Conservation (phyloP, 371 early-diverging fungal genomes). For the Mucor piriformis region DNA sequence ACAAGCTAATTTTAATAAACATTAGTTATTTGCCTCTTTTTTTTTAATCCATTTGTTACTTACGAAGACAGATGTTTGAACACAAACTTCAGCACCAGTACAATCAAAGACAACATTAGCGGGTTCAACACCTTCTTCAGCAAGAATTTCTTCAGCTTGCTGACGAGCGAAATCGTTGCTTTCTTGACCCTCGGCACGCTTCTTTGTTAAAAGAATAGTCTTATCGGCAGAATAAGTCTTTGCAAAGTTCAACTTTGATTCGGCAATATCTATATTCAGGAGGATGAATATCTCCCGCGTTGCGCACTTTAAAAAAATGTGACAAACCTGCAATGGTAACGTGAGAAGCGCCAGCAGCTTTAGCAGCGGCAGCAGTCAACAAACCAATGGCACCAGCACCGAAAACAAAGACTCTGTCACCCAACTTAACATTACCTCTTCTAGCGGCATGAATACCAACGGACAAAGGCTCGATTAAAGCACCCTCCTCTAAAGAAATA, state of each 20-base stretch:
- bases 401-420: constrained; percentile 67
- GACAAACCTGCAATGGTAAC: constrained; percentile 39
- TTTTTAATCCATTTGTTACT: constrained; percentile 11
- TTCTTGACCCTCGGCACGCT: constrained; percentile 31
- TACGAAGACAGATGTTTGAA: constrained; percentile 49
- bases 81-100: constrained; percentile 57
- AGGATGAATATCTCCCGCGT: not conserved
- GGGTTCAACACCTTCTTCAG: constrained; percentile 30
- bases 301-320: not conserved
- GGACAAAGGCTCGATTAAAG: constrained; percentile 50
- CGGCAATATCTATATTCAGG: constrained; percentile 14
- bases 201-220: constrained; percentile 34
- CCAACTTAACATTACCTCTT: constrained; percentile 63
- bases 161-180: constrained; percentile 48
- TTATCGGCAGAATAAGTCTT: constrained; percentile 52
- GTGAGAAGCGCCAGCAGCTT: constrained; percentile 55
- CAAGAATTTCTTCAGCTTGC: constrained; percentile 26
- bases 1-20: constrained; percentile 30
- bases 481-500: constrained; percentile 62
- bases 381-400: constrained; percentile 68
- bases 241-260: constrained; percentile 46
- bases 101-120: constrained; percentile 55
- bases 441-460: constrained; percentile 57
- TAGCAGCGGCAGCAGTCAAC: constrained; percentile 53
- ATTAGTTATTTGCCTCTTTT: not conserved